phyloP scores from a whole-genome alignment of 768 basidiomycete species.

The Pleurotus salmoneostramineus region DNA sequence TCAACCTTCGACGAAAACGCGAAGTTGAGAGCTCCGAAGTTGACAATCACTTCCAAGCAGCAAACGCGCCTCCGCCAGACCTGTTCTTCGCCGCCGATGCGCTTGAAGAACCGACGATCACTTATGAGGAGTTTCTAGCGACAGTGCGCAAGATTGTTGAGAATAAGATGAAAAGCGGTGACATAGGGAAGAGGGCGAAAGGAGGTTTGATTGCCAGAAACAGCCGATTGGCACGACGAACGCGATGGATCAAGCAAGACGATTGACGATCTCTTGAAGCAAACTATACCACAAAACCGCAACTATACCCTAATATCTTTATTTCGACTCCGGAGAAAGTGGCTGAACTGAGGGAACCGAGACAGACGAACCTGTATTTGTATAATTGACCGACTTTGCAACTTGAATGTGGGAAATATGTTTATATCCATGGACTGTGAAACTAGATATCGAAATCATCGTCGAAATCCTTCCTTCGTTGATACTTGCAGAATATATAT shows the following conservation, averaged over 20 bases:
- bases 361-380: not conserved
- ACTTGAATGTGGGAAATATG: not conserved
- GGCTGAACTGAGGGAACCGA: not conserved
- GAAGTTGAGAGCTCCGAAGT: not conserved
- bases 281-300: not conserved
- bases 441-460: constrained; percentile 59
- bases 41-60: not conserved
- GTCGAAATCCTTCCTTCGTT: constrained; percentile 62
- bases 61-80: not conserved
- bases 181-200: not conserved
- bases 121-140: not conserved
- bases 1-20: not conserved
- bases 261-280: not conserved
- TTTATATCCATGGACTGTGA: not conserved
- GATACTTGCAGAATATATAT: constrained; percentile 36
- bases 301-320: not conserved
- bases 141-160: not conserved
- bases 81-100: not conserved
- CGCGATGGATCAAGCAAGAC: not conserved
- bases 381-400: no score
- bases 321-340: not conserved
- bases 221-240: not conserved
- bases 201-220: not conserved
- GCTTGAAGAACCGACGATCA: not conserved
- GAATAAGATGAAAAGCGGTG: not conserved